Base-by-base conservation (phyloP, 2,329 filamentous ascomycete genomes). In the Zalaria sp. region DNA sequence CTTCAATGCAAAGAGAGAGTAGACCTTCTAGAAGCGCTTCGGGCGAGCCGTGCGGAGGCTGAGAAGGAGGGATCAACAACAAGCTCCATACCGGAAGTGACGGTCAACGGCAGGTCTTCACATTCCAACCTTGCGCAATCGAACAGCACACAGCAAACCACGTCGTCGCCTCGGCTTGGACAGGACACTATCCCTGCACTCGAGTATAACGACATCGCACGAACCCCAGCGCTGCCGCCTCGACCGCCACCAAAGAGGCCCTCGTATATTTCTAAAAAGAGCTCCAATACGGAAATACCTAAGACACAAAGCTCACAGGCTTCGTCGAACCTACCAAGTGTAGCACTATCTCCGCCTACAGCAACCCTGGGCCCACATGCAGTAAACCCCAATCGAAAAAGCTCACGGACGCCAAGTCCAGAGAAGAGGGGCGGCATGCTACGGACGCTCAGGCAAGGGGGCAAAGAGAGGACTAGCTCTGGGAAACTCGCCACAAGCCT, bases 1-100 rank as follows among this genome's bases (percentile, higher is more conserved):
- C 59, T 88, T 47, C 89, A 95, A 62, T 95, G 88, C 62, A 89
- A 91, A 60, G 89, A 96, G 62, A 76, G 88, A 38, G 85, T 95
- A 39, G 86, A 94, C 57, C 68, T 96, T 29, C 71, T 96, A 5
- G 82, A 91, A 56, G 82, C 88, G 5, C 66, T 96, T 43, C 76
- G 79, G 46, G 68, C 82, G 48, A 81, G 76, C 52, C 66, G 75
- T 28, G 64, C 71, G 46, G 75, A 78, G 37, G 66, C 65, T 5
- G 63, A 62, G 52, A 54, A 66, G 47, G 59, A 63, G 54, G 31
- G 8, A 34, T n/a, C 38, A 3, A 18, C 39, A 35, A 27, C 8
- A 8, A 35, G 32, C 5, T 18, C 11, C 27, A 41, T 34, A 27
- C 27, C 37, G 7, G n/a, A 42, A 3, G 40, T 32, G 28, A 18